phyloP scores from a whole-genome alignment of 768 basidiomycete species.

The Phylloporus sp. region DNA sequence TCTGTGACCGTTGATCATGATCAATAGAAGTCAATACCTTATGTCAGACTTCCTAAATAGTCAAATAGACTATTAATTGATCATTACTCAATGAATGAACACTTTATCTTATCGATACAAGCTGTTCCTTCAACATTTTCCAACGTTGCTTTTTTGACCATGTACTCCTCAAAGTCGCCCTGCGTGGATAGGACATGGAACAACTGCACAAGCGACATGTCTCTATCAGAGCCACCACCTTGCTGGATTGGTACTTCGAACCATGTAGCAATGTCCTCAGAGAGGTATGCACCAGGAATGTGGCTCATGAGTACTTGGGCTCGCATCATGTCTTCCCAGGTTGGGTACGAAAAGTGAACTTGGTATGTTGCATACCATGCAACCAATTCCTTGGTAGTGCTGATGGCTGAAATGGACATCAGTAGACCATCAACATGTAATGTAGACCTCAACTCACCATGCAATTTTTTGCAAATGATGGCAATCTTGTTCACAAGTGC shows the following conservation, averaged over 20 bases:
- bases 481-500: conserved; percentile 74
- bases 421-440: neutral
- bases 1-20: too few relatives aligned
- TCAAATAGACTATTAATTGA: too few relatives aligned
- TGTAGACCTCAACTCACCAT: conserved; percentile 41
- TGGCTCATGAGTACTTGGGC: conserved; percentile 59
- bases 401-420: conserved; percentile 48
- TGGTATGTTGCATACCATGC: conserved; percentile 74
- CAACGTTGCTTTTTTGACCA: conserved; percentile 64
- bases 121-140: too few relatives aligned
- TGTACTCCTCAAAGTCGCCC: conserved; percentile 60
- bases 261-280: conserved; percentile 70
- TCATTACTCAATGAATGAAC: too few relatives aligned
- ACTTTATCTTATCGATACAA: too few relatives aligned
- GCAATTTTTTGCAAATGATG: conserved; percentile 66
- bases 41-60: too few relatives aligned
- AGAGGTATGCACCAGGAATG: conserved; percentile 60
- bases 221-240: neutral
- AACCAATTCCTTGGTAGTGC: conserved; percentile 59
- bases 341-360: conserved; percentile 68
- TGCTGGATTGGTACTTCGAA: conserved; percentile 64
- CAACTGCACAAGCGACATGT: conserved; percentile 51
- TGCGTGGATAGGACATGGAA: conserved; percentile 53
- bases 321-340: conserved; percentile 52
- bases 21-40: too few relatives aligned